These are phyloP conservation scores for Thermomucor indicae-seudaticae DNA, from an alignment of 371 early-diverging fungal species.

Conservation along the genomic window DNA sequence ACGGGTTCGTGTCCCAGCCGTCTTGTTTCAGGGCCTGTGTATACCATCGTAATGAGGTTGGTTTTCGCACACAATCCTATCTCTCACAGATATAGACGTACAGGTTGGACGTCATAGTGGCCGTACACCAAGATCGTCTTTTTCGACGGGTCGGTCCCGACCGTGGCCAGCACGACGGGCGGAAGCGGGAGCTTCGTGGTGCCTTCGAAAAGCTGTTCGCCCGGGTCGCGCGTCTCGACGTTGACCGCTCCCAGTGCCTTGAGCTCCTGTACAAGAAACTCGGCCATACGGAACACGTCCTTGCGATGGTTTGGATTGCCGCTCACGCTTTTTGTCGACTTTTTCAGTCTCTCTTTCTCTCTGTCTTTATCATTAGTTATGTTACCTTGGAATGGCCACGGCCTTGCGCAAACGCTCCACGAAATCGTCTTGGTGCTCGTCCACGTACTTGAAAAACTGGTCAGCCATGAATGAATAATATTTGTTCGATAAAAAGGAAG, in stretches of 20 bases:
- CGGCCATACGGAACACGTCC: constrained; percentile 90
- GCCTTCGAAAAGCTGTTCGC: constrained; percentile 84
- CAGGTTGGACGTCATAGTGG: constrained; percentile 95
- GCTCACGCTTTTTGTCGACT: constrained; percentile 62
- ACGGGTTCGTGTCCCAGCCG: constrained; percentile 97
- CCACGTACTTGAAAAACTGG: constrained; percentile 66
- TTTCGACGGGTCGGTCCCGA: constrained; percentile 88
- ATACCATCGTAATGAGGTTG: not conserved
- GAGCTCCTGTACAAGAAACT: constrained; percentile 78
- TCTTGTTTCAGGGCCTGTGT: constrained; percentile 80
- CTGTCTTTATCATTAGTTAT: not conserved
- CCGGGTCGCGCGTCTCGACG: constrained; percentile 69
- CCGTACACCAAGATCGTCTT: constrained; percentile 95
- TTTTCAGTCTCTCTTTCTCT: not conserved
- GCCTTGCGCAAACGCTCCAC: constrained; percentile 84
- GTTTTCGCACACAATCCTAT: not conserved
- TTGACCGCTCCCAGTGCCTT: constrained; percentile 67
- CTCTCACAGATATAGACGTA: constrained; percentile 14
- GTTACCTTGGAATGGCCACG: constrained; percentile 88
- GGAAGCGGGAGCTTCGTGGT: constrained; percentile 76
- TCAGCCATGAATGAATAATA: constrained; percentile 3
- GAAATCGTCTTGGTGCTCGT: constrained; percentile 75
- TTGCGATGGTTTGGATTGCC: constrained; percentile 71
- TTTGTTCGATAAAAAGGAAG: not conserved
- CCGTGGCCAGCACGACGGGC: constrained; percentile 88